Percentiles rank a stretch among this genome's conserved stretches.
Evolutionary conservation across 1,284 basidiomycete species (phyloP).

Genomic region (Trichosporon ovoides): DNA sequence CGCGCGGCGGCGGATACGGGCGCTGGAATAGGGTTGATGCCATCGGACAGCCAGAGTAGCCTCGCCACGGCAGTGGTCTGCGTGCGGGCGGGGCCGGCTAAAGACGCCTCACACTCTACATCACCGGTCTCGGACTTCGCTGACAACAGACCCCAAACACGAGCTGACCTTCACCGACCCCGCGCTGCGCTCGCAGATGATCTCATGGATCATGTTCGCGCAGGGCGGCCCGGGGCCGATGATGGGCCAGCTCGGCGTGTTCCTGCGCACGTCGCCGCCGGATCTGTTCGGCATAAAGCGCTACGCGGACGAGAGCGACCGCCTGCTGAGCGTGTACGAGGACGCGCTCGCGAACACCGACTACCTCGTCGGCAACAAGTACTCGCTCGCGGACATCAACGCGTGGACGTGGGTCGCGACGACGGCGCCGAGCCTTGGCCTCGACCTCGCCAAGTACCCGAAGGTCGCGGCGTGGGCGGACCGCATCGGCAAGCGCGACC

Average conservation of each 20-base stretch:
- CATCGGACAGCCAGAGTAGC: background rate
- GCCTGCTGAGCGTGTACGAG: slow-evolving; percentile 69
- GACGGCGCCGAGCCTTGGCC: slow-evolving; percentile 50
- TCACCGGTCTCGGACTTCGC: background rate
- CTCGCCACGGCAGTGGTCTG: background rate
- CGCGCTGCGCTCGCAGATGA: slow-evolving; percentile 54
- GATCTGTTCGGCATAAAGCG: too few relatives aligned
- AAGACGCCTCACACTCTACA: too few relatives aligned
- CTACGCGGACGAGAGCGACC: slow-evolving; percentile 60
- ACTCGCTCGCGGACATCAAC: slow-evolving; percentile 55
- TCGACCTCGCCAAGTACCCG: slow-evolving; percentile 58
- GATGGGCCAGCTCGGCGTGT: slow-evolving; percentile 34
- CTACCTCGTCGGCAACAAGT: slow-evolving; percentile 64
- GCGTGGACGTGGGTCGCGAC: slow-evolving; percentile 53
- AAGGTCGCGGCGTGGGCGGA: slow-evolving; percentile 55
- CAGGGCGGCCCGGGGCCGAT: slow-evolving; percentile 44
- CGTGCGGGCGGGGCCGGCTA: background rate
- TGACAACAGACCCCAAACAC: slow-evolving; percentile 46
- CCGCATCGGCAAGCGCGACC: slow-evolving; percentile 49
- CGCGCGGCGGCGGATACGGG: too few relatives aligned
- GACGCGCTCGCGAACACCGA: slow-evolving; percentile 55
- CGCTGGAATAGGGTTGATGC: too few relatives aligned
- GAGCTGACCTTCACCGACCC: slow-evolving; percentile 56
- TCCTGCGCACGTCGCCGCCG: background rate
- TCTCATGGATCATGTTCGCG: slow-evolving; percentile 74